Percentiles rank a stretch among this genome's conserved stretches.
phyloP scores from a whole-genome alignment of 225 moss, liverwort and hornwort genomes.

The Asterella californica region DNA sequence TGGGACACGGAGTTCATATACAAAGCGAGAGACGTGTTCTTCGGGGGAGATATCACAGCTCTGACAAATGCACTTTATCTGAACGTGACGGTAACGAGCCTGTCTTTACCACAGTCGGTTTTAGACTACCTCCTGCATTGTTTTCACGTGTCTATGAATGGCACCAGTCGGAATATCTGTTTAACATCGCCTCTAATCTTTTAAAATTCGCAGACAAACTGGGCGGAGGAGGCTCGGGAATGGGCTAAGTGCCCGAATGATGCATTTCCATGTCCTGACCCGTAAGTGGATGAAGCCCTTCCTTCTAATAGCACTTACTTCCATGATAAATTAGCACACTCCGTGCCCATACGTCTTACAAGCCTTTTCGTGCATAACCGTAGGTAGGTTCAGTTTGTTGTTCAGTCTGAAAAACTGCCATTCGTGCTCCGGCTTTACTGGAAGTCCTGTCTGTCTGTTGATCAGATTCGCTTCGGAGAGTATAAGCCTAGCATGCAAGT shows the following conservation, averaged over 20 bases:
- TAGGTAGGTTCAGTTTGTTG: not conserved
- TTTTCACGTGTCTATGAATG: not conserved
- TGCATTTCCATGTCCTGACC: slow-evolving; percentile 56
- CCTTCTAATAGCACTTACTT: not conserved
- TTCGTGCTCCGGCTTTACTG: not conserved
- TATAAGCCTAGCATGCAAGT: slow-evolving; percentile 64
- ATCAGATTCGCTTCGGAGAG: slow-evolving; percentile 71
- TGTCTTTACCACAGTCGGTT: not conserved
- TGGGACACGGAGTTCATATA: slow-evolving; percentile 83
- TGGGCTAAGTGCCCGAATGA: slow-evolving; percentile 60
- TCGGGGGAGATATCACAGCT: slow-evolving; percentile 35
- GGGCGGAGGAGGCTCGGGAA: slow-evolving; percentile 52
- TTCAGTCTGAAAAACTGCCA: not conserved
- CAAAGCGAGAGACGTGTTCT: slow-evolving; percentile 56
- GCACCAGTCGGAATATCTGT: not conserved
- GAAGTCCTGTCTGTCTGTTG: not conserved
- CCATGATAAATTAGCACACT: too few relatives aligned
- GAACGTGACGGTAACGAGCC: slow-evolving; percentile 60
- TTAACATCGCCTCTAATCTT: not conserved
- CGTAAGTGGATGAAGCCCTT: slow-evolving; percentile 41
- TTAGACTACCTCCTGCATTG: not conserved
- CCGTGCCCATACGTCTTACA: not conserved
- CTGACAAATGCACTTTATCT: slow-evolving; percentile 58
- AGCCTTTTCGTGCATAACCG: not conserved
- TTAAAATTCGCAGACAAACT: slow-evolving; percentile 46